phyloP scores from a whole-genome alignment of 2,329 filamentous ascomycete species.

The Alternaria atra region DNA sequence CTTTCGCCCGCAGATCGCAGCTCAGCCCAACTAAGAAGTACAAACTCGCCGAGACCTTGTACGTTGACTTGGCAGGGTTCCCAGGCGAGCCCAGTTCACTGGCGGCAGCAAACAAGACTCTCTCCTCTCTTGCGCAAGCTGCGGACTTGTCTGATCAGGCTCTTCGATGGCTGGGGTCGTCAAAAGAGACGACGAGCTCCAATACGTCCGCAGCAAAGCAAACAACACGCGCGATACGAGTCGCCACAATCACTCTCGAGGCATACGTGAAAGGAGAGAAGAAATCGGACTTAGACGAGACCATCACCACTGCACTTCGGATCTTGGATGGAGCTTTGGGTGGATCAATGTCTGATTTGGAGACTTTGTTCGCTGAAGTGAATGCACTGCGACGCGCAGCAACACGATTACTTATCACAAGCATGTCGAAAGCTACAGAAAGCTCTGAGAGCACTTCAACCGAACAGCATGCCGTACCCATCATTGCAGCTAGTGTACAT shows the following conservation, averaged over 20 bases:
- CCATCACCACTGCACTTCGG: conserved; percentile 34
- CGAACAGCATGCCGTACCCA: conserved; percentile 27
- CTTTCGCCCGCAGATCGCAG: conserved; percentile 65
- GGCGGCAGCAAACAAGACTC: conserved; percentile 23
- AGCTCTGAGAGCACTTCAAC: conserved; percentile 5
- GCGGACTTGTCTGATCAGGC: conserved; percentile 47
- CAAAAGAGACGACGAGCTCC: conserved; percentile 20
- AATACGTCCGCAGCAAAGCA: conserved; percentile 33
- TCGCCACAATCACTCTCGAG: conserved; percentile 45
- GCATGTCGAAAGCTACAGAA: conserved; percentile 11
- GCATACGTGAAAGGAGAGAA: conserved; percentile 30
- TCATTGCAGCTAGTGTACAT: conserved; percentile 42
- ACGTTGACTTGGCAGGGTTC: conserved; percentile 30
- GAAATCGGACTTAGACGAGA: conserved; percentile 25
- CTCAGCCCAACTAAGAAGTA: conserved; percentile 51
- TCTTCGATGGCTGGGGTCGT: conserved; percentile 41
- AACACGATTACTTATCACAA: conserved; percentile 33
- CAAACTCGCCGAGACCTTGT: conserved; percentile 46
- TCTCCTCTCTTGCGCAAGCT: conserved; percentile 47
- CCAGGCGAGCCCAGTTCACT: neutral
- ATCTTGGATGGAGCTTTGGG: conserved; percentile 40
- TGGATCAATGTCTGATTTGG: conserved; percentile 46
- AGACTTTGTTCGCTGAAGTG: conserved; percentile 48
- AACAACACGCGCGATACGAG: conserved; percentile 36
- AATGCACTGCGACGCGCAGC: conserved; percentile 45